Evolutionary conservation across 2,329 filamentous ascomycete genomes (phyloP), one percentile per base, ranked within the genome.

Genomic region (Septoria petroselini): DNA sequence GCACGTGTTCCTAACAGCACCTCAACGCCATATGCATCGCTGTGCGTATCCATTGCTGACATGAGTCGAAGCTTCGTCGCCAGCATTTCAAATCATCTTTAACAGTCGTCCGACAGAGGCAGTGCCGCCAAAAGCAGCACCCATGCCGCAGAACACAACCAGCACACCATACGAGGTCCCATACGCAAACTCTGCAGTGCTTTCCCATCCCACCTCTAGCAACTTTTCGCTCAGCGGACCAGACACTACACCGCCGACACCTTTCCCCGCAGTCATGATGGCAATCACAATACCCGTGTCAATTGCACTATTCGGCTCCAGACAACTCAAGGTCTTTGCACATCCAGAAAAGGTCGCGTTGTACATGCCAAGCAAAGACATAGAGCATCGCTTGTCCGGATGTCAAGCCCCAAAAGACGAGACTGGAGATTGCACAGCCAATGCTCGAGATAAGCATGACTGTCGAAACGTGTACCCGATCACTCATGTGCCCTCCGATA

Each of bases 161-260:
- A 74, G 52, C 27, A 65, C 58, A 9, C 72, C 72, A 55, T 71
- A 76, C 12, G 65, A 68, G 34, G 65, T 71, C 0, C 71, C 73
- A 57, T 74, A 76, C 1, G 68, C 72, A 31, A 68, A 62, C 0
- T 55, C 62, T 15, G 67, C 69, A 38, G 68, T 62, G 19, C 67
- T 66, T 17, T 57, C 54, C 64, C 65, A 74, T 18, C 66, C 66
- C 19, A 62, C 59, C n/a, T 62, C 60, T 7, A 76, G 53, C 27
- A 76, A 57, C 11, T 65, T 69, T 58, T 78, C 76, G 40, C 75
- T 78, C 34, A 80, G 60, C 0, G 77, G 77, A 2, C 77, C 77
- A 51, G 70, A 73, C 7, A 73, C 69, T 7, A 80, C 64, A 59
- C 73, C 76, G 3, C 77, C 76, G 15, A 79, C 68, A 0, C 77